phyloP scores from a whole-genome alignment of 2,329 filamentous ascomycete genomes.

The Cladosporium sp. region DNA sequence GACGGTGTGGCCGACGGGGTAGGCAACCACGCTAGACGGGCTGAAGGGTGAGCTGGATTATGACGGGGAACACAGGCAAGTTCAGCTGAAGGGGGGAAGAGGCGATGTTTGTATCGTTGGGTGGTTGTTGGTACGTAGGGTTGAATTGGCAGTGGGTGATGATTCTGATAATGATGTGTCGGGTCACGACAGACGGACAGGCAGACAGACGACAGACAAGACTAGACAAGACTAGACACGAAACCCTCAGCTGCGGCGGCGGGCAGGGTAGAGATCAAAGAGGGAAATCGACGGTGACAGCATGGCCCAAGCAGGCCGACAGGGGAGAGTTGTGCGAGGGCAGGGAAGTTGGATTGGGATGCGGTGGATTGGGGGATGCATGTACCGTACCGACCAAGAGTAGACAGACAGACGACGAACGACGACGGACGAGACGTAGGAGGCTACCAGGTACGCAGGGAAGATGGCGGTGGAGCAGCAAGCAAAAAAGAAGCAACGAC shows the following conservation, averaged over 20 bases:
- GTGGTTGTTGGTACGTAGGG: not conserved
- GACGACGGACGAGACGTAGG: not conserved
- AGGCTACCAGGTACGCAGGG: not conserved
- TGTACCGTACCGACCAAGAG: not conserved
- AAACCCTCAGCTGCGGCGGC: constrained; percentile 8
- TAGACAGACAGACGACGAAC: not conserved
- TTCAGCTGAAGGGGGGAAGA: constrained; percentile 5
- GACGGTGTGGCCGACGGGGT: constrained; percentile 1
- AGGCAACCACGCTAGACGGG: constrained; percentile 2
- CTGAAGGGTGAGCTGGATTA: not conserved
- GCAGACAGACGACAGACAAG: too few species aligned
- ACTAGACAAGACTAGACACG: too few species aligned
- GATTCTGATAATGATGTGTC: not conserved
- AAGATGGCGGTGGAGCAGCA: constrained; percentile 10
- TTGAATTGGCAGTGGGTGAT: too few species aligned
- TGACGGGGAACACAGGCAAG: constrained; percentile 1
- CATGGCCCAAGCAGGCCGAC: not conserved
- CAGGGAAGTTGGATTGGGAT: not conserved
- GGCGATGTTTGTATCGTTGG: not conserved
- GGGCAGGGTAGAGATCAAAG: not conserved
- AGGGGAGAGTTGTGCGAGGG: not conserved
- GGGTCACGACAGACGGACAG: not conserved
- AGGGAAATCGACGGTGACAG: not conserved
- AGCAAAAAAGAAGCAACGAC: not conserved
- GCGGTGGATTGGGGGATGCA: not conserved